Base-by-base conservation (phyloP, 2,329 filamentous ascomycete genomes). In the Colletotrichum plurivorum region DNA sequence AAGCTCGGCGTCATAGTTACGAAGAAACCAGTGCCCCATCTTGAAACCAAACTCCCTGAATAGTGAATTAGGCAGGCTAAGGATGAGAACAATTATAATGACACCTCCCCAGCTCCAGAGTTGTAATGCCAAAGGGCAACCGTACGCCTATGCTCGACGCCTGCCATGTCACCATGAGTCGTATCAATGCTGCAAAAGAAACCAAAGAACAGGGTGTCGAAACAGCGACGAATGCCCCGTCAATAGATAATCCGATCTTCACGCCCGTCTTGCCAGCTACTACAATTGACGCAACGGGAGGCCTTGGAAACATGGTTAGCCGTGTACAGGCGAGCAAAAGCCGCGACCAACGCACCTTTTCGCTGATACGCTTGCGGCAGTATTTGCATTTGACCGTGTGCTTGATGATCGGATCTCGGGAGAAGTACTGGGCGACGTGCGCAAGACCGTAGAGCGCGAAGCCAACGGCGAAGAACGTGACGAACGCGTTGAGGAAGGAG, bases 381-480 rank as follows among this genome's bases (percentile, higher is more conserved):
- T 91, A 94, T 75, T 83, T 87, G 80, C 92, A 94, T 78, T 89
- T 92, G 60, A 90, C 84, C 27, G 87, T 89, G 72, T 87, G 89
- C 81, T 93, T 93, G 77, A 94, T 92, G 71, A 94, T 91, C 15
- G 89, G 87, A 60, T 93, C 91, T 12, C 86, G 83, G 13, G 87
- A 89, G 12, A 89, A 75, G 70, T 83, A 84, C 73, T 90, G 88
- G 76, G 93, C 94, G 46, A 88, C 51, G 57, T 85, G 84, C 1
- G 90, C 91, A 31, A 94, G 83, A 0, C 83, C 80, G 76, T 93
- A 94, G 10, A 94, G 81, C 13, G 88, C 86, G 16, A 93, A 56
- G 3, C 91, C 92, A 5, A 94, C 83, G 61, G 89, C 87, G 25
- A 90, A 49, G 71, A 94, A 94, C 63, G 90, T 89, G 62, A 93